A percentile compares a stretch with the other conserved stretches of the same genome.
phyloP scores from a whole-genome alignment of 352 stramenopile genomes.

The Globisporangium iwayamae region DNA sequence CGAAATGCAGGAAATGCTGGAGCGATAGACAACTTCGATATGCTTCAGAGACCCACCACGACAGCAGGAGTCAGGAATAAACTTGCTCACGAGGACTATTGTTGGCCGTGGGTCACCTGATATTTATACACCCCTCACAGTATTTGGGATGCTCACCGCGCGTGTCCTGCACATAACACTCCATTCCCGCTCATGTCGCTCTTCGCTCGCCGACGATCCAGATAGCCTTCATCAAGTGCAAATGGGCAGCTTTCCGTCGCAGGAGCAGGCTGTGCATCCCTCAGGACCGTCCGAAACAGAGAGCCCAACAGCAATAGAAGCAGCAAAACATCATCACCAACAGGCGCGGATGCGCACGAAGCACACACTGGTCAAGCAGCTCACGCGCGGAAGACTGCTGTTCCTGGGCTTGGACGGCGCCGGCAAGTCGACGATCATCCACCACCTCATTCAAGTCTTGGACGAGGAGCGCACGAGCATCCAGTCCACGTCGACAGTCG shows the following conservation, averaged over 20 bases:
- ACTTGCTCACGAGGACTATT: slow-evolving; percentile 1
- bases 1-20: neutral
- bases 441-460: slow-evolving; percentile 28
- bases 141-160: neutral
- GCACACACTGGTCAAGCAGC: slow-evolving; percentile 32
- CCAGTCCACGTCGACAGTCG: slow-evolving; percentile 5
- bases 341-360: slow-evolving; percentile 20
- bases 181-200: neutral
- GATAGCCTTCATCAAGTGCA: neutral
- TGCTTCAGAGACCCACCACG: neutral
- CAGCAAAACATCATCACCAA: neutral
- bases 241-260: slow-evolving; percentile 44
- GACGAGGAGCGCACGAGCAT: slow-evolving; percentile 19
- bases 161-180: neutral
- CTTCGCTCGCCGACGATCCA: neutral
- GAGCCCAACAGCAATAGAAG: neutral
- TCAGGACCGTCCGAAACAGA: slow-evolving; percentile 1
- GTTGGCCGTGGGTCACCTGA: neutral
- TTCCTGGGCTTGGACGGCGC: slow-evolving; percentile 53
- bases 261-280: slow-evolving; percentile 22
- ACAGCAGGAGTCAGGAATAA: neutral
- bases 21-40: neutral
- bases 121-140: neutral
- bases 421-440: slow-evolving; percentile 56
- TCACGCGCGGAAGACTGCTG: slow-evolving; percentile 37